Conservation (phyloP, 495 filamentous ascomycete species). For the Penicillium bovifimosum region DNA sequence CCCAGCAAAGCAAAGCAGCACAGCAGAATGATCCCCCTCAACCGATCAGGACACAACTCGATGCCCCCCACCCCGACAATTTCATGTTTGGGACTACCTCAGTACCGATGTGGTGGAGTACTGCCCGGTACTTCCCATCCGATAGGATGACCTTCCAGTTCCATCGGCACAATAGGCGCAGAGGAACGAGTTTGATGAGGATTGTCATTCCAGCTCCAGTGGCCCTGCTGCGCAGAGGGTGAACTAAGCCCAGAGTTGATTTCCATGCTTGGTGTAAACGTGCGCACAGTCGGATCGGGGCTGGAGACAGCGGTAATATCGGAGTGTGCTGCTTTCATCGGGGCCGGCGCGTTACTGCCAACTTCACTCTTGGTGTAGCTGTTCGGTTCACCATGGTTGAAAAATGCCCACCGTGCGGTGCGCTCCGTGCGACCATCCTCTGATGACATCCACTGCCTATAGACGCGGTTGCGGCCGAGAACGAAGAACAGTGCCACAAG, state of each 20-base stretch:
- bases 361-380: constrained; percentile 12
- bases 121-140: constrained; percentile 1
- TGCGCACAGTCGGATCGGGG: constrained; percentile 12
- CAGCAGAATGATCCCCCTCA: no score
- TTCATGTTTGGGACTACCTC: background rate
- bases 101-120: background rate
- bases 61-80: background rate
- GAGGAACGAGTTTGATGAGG: background rate
- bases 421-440: constrained; percentile 29
- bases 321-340: background rate
- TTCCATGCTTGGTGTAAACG: constrained; percentile 9
- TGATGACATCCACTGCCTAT: constrained; percentile 34
- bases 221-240: constrained; percentile 5
- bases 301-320: constrained; percentile 10
- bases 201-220: constrained; percentile 27
- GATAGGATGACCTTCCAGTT: constrained; percentile 23
- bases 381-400: constrained; percentile 7
- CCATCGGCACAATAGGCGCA: constrained; percentile 14
- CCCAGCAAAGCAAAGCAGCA: background rate
- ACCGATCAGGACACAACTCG: background rate
- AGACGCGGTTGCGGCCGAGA: constrained; percentile 35
- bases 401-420: constrained; percentile 30
- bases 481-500: constrained; percentile 36
- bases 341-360: constrained; percentile 7
- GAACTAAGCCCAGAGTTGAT: background rate